A percentile compares a stretch with the other conserved stretches of the same genome.
Conservation (phyloP, 306 rosid genomes). For the Begonia masoniana region DNA sequence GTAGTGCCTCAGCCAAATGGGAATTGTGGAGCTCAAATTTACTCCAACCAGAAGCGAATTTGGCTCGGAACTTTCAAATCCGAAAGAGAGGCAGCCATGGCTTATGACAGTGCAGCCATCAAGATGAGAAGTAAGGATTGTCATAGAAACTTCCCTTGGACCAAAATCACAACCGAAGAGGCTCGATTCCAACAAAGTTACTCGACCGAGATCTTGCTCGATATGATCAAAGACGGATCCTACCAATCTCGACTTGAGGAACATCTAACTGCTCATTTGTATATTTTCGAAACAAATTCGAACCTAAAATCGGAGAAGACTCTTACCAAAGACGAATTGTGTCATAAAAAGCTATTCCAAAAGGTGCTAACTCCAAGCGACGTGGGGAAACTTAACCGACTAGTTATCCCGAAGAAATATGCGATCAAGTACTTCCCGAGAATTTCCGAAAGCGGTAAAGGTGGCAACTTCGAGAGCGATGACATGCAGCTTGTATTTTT, state of each 20-base stretch:
- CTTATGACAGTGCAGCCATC: conserved; percentile 67
- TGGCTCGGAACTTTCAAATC: conserved; percentile 91
- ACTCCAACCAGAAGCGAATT: conserved; percentile 68
- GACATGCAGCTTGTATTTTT: conserved; percentile 33
- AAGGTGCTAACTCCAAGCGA: conserved; percentile 87
- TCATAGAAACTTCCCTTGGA: conserved; percentile 65
- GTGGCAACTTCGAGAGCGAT: neutral
- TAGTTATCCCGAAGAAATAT: conserved; percentile 67
- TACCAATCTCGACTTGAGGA: conserved; percentile 42
- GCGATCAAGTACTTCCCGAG: conserved; percentile 64
- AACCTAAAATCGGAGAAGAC: conserved; percentile 5
- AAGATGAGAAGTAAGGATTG: conserved; percentile 59
- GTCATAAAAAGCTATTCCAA: conserved; percentile 49
- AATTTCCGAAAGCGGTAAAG: neutral
- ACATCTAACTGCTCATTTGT: conserved; percentile 19
- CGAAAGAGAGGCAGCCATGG: conserved; percentile 66
- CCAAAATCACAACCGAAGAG: conserved; percentile 46
- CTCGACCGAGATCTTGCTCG: conserved; percentile 28
- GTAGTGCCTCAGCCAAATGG: conserved; percentile 80
- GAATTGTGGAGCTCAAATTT: conserved; percentile 88
- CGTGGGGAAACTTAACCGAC: conserved; percentile 77
- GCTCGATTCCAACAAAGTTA: conserved; percentile 47
- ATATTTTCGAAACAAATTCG: conserved; percentile 1
- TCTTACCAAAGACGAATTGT: conserved; percentile 15
- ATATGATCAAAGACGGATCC: conserved; percentile 71